Conservation (phyloP, 352 stramenopile genomes). For the Saprolegnia parasitica region DNA sequence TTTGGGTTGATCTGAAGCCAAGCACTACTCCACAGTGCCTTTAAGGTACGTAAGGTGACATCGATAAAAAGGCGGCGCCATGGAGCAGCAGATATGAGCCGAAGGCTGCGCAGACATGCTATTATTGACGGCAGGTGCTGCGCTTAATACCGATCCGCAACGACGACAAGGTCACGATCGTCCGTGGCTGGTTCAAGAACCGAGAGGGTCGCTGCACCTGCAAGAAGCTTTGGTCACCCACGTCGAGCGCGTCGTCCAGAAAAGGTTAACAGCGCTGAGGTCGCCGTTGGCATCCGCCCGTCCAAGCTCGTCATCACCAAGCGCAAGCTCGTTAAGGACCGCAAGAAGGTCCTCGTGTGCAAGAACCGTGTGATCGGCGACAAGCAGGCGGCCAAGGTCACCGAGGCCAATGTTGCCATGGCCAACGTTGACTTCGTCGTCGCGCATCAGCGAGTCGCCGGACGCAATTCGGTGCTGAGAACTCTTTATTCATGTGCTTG, state of each 20-base stretch:
- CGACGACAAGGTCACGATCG: slow-evolving; percentile 98
- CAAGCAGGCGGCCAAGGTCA: slow-evolving; percentile 85
- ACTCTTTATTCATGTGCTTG: background rate
- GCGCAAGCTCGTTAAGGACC: slow-evolving; percentile 99
- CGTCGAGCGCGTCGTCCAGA: slow-evolving; percentile 97
- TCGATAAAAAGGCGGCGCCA: no score
- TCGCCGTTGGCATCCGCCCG: slow-evolving; percentile 96
- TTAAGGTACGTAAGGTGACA: no score
- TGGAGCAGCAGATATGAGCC: no score
- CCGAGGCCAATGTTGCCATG: slow-evolving; percentile 79
- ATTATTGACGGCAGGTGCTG: no score
- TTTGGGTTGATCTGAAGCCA: no score
- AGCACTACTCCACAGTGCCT: no score
- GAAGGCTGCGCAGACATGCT: no score
- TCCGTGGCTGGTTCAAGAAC: slow-evolving; percentile 96
- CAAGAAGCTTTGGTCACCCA: slow-evolving; percentile 99
- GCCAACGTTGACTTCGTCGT: slow-evolving; percentile 81
- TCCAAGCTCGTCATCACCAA: slow-evolving; percentile 99
- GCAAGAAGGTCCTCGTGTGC: slow-evolving; percentile 97
- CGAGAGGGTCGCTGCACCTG: slow-evolving; percentile 98
- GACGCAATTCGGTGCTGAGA: no score
- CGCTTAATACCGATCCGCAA: slow-evolving; percentile 98
- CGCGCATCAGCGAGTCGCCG: background rate
- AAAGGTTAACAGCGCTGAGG: slow-evolving; percentile 96
- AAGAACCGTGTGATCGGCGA: slow-evolving; percentile 89